Evolutionary conservation across 306 rosid genomes (phyloP).

Genomic region (Dryas octopetala): DNA sequence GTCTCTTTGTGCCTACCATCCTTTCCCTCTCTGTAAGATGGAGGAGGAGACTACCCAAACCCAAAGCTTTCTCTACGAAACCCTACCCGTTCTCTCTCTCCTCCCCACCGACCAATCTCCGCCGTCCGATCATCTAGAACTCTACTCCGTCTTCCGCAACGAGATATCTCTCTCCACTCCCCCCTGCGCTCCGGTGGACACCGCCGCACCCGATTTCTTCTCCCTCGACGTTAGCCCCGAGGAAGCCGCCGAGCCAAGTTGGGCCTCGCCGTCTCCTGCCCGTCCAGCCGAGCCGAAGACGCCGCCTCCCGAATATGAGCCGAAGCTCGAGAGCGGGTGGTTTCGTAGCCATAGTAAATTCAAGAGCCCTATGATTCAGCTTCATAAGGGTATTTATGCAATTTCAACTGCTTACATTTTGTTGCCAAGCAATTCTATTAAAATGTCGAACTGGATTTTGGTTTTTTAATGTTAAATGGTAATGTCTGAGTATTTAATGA

Average conservation of each 20-base stretch:
- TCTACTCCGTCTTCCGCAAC: conserved; percentile 69
- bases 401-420: neutral
- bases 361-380: conserved; percentile 91
- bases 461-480: too few relatives aligned
- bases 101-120: conserved; percentile 9
- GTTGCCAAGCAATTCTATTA: neutral
- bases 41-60: conserved; percentile 44
- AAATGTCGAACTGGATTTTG: neutral
- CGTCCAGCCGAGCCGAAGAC: conserved; percentile 11
- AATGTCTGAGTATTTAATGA: neutral
- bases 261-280: conserved; percentile 20
- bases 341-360: conserved; percentile 71
- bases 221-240: conserved; percentile 65
- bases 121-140: conserved; percentile 38
- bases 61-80: conserved; percentile 47
- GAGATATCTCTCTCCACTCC: conserved; percentile 57
- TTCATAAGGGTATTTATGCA: conserved; percentile 68
- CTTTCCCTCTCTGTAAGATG: conserved; percentile 14
- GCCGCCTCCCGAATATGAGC: conserved; percentile 27
- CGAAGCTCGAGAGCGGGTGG: conserved; percentile 77
- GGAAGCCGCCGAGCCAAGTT: conserved; percentile 17
- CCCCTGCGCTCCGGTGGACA: conserved; percentile 28
- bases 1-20: neutral
- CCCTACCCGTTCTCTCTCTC: conserved; percentile 46
- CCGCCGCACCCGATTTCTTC: conserved; percentile 59